phyloP scores from a whole-genome alignment of 2,329 filamentous ascomycete species.

The Fusarium pseudoanthophilum region DNA sequence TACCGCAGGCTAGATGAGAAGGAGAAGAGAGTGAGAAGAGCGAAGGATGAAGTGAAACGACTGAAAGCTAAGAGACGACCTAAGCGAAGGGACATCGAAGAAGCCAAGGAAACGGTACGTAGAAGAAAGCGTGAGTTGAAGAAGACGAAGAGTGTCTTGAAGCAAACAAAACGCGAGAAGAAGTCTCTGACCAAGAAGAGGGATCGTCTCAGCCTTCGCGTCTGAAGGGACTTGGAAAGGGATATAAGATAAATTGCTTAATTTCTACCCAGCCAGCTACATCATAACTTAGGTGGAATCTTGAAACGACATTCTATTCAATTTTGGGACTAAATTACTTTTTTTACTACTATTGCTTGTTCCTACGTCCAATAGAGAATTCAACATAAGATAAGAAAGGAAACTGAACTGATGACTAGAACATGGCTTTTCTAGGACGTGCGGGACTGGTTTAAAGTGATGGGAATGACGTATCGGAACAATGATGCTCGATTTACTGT shows the following conservation, averaged over 20 bases:
- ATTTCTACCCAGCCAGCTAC: rapidly evolving
- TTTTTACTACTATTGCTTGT: not conserved
- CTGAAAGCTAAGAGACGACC: no score
- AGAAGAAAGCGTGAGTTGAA: not conserved
- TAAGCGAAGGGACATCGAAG: rapidly evolving
- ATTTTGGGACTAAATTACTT: not conserved
- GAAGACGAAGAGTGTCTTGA: no score
- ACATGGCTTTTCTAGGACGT: not conserved
- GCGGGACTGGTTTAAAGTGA: rapidly evolving
- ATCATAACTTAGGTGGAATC: rapidly evolving
- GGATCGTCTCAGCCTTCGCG: no score
- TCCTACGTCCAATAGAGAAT: not conserved
- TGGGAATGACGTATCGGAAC: not conserved
- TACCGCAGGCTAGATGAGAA: not conserved
- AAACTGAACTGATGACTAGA: no score
- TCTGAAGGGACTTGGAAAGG: not conserved
- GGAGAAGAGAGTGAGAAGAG: not conserved
- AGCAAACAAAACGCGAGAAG: not conserved
- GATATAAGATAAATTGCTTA: rapidly evolving
- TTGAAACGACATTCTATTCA: rapidly evolving
- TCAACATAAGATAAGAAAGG: rapidly evolving
- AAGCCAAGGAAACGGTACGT: not conserved
- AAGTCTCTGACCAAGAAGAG: not conserved
- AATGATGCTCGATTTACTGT: not conserved
- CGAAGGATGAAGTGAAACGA: not conserved